Base-by-base conservation (phyloP, 768 basidiomycete species). In the Mycena sanguinolenta region DNA sequence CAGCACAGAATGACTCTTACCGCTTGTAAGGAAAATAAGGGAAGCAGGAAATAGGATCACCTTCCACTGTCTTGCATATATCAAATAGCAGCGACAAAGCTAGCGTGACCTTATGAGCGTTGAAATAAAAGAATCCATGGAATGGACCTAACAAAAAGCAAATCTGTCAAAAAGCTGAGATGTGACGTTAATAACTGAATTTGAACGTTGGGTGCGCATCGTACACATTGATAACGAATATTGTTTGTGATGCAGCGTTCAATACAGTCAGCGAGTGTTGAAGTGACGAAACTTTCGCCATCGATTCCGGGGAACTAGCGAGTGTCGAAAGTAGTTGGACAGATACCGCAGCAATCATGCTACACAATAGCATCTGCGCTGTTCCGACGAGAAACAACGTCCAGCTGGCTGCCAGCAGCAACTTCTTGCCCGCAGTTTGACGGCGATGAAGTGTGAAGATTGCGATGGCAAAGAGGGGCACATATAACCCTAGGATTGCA, bases 191-290 rank as follows among this genome's bases (percentile, higher is more conserved):
- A 57, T 57, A 19, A 21, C 14, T 23, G 55, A 57, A 57, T 36
- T 32, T 36, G 32, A 21, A 34, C 21, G 19, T 53, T 53, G 13
- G 14, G 55, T 34, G 38, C 21, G 32, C 55, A 21, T 23, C 55
- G 55, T 57, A 57, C 55, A 57, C 55, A 36, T 57, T 57, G 38
- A 57, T 2, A 57, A 36, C 55, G 23, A 57, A 57, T 36, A 57
- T 57, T 36, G 55, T 34, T 36, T 57, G 32, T 57, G 55, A 57
- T 32, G 55, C 55, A 57, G 55, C 3, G 14, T 57, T 8, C 32
- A 57, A 38, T 34, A 32, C 32, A 57, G 21, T 19, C 38, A 8
- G 55, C 32, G 2, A 17, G 55, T 57, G 55, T 17, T 36, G 38
- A 57, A 57, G 55, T 36, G 10, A 5, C 38, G 55, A 57, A 57